phyloP scores from a whole-genome alignment of 2,329 filamentous ascomycete genomes.

The Zymoseptoria passerinii region DNA sequence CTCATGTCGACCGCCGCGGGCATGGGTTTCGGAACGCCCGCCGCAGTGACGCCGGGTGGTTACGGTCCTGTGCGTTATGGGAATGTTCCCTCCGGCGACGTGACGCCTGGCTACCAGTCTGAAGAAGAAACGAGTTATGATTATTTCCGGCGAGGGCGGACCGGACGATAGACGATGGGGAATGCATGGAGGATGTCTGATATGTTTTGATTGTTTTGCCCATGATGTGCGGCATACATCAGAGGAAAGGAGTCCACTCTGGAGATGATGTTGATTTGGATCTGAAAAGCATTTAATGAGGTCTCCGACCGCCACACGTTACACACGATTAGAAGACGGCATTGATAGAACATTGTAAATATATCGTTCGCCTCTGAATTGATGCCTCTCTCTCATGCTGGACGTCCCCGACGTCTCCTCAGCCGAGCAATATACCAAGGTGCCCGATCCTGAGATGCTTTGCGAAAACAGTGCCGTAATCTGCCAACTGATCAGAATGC shows the following conservation, averaged over 20 bases:
- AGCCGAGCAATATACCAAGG: not conserved
- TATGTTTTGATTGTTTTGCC: not conserved
- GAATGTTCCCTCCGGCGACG: slow-evolving; percentile 12
- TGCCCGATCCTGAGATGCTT: not conserved
- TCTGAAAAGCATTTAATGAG: not conserved
- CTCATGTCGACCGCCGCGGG: slow-evolving; percentile 13
- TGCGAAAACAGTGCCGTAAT: not conserved
- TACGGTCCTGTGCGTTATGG: slow-evolving; percentile 25
- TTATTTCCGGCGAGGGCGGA: slow-evolving; percentile 30
- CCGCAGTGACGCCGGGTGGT: slow-evolving; percentile 13
- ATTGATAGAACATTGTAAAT: not conserved
- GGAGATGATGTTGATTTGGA: not conserved
- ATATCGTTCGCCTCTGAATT: not conserved
- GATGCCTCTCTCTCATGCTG: too few relatives aligned
- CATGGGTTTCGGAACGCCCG: slow-evolving; percentile 13
- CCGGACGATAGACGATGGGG: slow-evolving; percentile 5
- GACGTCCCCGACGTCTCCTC: not conserved
- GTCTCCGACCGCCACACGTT: not conserved
- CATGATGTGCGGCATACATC: not conserved
- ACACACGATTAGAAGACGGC: not conserved
- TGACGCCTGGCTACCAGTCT: slow-evolving; percentile 22
- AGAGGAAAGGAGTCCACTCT: not conserved
- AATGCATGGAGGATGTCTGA: not conserved
- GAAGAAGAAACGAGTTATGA: slow-evolving; percentile 33
- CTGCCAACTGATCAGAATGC: not conserved